Evolutionary conservation across 495 filamentous ascomycete species (phyloP), one percentile per base, ranked within the genome.

Genomic region (Trichoderma erinaceum): DNA sequence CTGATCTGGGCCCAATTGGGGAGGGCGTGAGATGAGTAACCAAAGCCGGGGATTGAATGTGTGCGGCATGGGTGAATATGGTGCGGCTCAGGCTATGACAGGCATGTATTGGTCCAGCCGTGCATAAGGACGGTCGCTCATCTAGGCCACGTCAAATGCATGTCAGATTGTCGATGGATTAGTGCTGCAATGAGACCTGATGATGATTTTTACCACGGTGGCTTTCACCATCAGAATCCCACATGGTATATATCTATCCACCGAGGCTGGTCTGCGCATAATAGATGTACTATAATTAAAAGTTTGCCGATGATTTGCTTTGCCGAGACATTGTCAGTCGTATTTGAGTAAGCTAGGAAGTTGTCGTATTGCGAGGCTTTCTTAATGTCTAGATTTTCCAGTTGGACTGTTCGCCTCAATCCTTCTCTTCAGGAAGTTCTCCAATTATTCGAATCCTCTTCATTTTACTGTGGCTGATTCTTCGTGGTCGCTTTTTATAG

Each of bases 121-220:
- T 15, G 56, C 56, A 61, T 29, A 61, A 32, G 12, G 56, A 25
- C 29, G 56, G 56, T 61, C 23, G 56, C 27, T 8, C n/a, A 61
- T 61, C 52, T 27, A 21, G 46, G 52, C 21, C 27, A 21, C 27
- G 15, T 61, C 23, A 27, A 61, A 61, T 61, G 56, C 56, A 61
- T 61, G 56, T 61, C 5, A 61, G 56, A 61, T 61, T 61, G 56
- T 61, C 56, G 56, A 61, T 61, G 56, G 56, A 61, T 21, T 27
- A 32, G 56, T 27, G 27, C 3, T 29, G 25, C 11, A 61, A 32
- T 13, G 11, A 29, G 27, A 21, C 56, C 56, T 61, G 56, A 18
- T 32, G 27, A 32, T 32, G 25, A 11, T 5, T 32, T 61, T 61
- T 3, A 8, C 25, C 29, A 13, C 56, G 27, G 23, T 25, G 27